A percentile compares a stretch with the other conserved stretches of the same genome.
Evolutionary conservation across 768 basidiomycete species (phyloP).

Genomic region (Pisolithus orientalis): DNA sequence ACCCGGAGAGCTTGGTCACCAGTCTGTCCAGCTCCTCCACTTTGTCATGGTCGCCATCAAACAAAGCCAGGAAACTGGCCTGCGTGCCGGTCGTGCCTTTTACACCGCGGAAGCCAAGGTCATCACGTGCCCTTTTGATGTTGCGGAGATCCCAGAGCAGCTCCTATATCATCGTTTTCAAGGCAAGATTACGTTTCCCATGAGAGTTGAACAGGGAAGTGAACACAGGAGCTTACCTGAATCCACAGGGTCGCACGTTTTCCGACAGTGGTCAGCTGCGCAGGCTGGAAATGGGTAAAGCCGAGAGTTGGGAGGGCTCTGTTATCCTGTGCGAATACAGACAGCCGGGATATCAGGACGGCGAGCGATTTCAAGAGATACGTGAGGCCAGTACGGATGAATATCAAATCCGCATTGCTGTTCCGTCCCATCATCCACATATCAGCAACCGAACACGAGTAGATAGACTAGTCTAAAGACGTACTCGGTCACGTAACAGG

Average conservation of each 20-base stretch:
- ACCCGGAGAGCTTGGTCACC: constrained; percentile 89
- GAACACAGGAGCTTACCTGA: constrained; percentile 45
- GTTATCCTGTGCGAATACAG: constrained; percentile 79
- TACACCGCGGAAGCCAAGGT: constrained; percentile 95
- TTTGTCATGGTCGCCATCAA: constrained; percentile 94
- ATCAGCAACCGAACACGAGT: constrained; percentile 7
- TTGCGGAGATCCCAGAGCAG: constrained; percentile 96
- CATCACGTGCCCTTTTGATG: constrained; percentile 80
- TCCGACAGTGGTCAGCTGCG: constrained; percentile 96
- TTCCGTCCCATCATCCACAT: neutral
- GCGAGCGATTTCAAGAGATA: constrained; percentile 86
- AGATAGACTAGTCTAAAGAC: constrained; percentile 22
- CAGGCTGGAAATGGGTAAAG: constrained; percentile 98
- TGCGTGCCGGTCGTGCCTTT: constrained; percentile 99
- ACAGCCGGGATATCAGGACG: constrained; percentile 82
- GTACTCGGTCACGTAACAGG: constrained; percentile 98
- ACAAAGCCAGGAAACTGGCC: constrained; percentile 89
- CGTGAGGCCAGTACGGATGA: constrained; percentile 81
- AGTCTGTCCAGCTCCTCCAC: constrained; percentile 84
- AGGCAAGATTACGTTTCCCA: neutral
- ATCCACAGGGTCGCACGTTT: constrained; percentile 97
- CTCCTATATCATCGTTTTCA: constrained; percentile 43
- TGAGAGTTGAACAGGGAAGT: neutral
- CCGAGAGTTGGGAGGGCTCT: constrained; percentile 89
- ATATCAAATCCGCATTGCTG: constrained; percentile 98